These are phyloP conservation scores for Verticillium klebahnii DNA, from an alignment of 2,329 filamentous ascomycete species.

Conservation along the genomic window DNA sequence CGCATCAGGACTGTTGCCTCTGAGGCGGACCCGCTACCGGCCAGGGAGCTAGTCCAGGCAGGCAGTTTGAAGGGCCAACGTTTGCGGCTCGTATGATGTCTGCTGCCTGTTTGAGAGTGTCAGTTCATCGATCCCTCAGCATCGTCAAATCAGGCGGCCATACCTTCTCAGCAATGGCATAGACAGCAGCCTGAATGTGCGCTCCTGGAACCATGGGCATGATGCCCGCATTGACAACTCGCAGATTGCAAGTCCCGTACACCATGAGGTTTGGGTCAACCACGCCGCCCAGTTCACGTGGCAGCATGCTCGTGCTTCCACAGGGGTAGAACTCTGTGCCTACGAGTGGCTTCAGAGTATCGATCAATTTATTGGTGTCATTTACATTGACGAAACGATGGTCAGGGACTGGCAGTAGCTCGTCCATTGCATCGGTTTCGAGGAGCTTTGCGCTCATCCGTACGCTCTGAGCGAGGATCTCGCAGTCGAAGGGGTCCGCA, in stretches of 20 bases:
- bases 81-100: conserved; percentile 36
- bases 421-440: conserved; percentile 13
- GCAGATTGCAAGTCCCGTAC: conserved; percentile 41
- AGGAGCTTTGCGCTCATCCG: conserved; percentile 20
- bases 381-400: too few relatives aligned
- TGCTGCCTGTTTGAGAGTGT: conserved; percentile 27
- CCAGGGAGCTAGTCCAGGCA: background rate
- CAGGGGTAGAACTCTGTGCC: conserved; percentile 33
- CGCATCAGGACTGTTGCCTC: background rate
- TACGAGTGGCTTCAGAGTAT: conserved; percentile 8
- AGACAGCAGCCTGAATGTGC: conserved; percentile 48
- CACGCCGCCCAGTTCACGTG: conserved; percentile 37
- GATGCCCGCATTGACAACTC: conserved; percentile 45
- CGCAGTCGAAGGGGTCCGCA: conserved; percentile 35
- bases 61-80: background rate
- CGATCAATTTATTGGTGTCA: too few relatives aligned
- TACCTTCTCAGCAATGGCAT: conserved; percentile 48
- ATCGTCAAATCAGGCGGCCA: background rate
- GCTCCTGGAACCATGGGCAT: conserved; percentile 42
- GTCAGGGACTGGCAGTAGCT: too few relatives aligned
- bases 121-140: background rate
- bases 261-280: conserved; percentile 38
- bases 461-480: conserved; percentile 19
- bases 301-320: conserved; percentile 44
- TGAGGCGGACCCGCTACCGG: background rate